Conservation (phyloP, 176 grass and related monocot genomes). For the Oropetium thomaeum region DNA sequence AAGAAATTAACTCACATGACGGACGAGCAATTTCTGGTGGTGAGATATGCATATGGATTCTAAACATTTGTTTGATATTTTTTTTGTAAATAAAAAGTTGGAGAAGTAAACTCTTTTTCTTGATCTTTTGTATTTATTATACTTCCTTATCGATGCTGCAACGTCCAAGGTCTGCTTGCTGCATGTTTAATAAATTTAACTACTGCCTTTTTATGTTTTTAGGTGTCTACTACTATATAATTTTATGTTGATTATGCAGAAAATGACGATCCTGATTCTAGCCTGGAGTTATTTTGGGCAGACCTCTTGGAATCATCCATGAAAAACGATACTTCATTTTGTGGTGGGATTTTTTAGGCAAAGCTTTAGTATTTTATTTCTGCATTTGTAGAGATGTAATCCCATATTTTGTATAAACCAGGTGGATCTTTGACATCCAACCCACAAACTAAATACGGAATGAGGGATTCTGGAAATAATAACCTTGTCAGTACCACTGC, state of each 20-base stretch:
- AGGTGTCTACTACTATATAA: conserved; percentile 10
- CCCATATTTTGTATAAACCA: conserved; percentile 45
- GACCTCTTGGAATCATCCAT: conserved; percentile 66
- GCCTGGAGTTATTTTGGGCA: conserved; percentile 78
- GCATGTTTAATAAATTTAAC: conserved; percentile 3
- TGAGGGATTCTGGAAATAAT: conserved; percentile 39
- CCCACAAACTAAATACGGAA: conserved; percentile 24
- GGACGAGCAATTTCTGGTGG: conserved; percentile 41
- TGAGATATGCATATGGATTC: conserved; percentile 36
- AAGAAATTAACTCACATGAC: conserved; percentile 74
- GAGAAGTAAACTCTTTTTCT: neutral
- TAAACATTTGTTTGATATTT: conserved; percentile 3
- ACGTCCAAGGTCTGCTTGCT: neutral
- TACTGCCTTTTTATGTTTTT: conserved; percentile 11
- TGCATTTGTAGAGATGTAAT: conserved; percentile 26
- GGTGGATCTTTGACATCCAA: conserved; percentile 33
- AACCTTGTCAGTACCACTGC: conserved; percentile 2
- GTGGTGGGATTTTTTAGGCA: conserved; percentile 21
- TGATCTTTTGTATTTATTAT: neutral
- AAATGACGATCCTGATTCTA: conserved; percentile 54
- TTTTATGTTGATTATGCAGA: conserved; percentile 40
- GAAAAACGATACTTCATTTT: conserved; percentile 33
- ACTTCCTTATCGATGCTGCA: conserved; percentile 1
- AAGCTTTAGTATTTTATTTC: neutral
- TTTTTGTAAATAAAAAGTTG: neutral